Conservation (phyloP, 2,329 filamentous ascomycete genomes). For the Cucurbitaria berberidis region DNA sequence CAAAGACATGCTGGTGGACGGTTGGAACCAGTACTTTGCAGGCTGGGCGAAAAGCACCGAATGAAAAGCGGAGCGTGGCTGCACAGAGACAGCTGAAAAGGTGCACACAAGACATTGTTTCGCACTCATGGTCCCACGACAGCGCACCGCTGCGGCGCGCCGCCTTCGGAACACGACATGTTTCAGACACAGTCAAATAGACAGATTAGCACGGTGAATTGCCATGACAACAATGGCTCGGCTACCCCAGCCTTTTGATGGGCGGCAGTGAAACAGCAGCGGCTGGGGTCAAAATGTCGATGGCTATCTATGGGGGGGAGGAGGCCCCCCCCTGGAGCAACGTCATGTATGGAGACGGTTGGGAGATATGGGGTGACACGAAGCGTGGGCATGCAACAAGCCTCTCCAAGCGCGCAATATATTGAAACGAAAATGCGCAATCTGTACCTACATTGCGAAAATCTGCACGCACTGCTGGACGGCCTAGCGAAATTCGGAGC, state of each 20-base stretch:
- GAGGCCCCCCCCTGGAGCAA: too few species aligned
- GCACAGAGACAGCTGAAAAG: neutral
- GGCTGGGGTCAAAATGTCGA: neutral
- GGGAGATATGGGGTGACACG: neutral
- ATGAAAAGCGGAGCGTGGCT: neutral
- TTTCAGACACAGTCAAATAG: constrained; percentile 6
- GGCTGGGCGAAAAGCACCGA: neutral
- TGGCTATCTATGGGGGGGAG: too few species aligned
- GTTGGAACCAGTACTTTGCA: neutral
- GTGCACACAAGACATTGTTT: too few species aligned
- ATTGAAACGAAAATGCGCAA: constrained; percentile 11
- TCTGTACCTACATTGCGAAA: constrained; percentile 21
- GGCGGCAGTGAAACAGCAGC: neutral
- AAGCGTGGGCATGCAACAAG: too few species aligned
- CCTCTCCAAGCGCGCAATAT: constrained; percentile 1
- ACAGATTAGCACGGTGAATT: constrained; percentile 1
- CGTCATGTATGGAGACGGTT: constrained; percentile 2
- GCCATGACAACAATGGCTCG: constrained; percentile 8
- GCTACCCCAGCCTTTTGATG: neutral
- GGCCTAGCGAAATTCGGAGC: neutral
- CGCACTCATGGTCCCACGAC: constrained; percentile 16
- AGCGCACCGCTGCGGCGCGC: constrained; percentile 2
- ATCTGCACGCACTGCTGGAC: neutral
- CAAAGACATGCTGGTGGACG: too few species aligned
- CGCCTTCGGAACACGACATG: constrained; percentile 4